Evolutionary conservation across 2,329 filamentous ascomycete species (phyloP), one percentile per base, ranked within the genome.

Genomic region (Achaetomium macrosporum): DNA sequence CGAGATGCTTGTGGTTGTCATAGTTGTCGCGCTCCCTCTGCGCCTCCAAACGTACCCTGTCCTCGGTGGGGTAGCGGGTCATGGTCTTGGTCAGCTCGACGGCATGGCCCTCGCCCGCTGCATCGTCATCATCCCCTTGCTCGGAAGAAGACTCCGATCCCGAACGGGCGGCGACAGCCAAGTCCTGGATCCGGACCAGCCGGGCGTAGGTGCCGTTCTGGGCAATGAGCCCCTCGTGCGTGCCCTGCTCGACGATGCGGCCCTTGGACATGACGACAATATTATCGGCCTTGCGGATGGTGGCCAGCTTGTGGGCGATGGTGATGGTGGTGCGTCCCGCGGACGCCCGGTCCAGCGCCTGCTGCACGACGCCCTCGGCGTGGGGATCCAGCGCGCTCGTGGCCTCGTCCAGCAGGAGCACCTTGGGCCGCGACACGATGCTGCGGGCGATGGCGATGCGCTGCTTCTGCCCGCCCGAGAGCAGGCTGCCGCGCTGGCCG

Each of bases 391-490:
- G 67, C 0, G 83, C 80, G 47, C 78, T 82, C 0, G 84, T 87
- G 1, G 84, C 84, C 67, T 87, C 83, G 55, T 87, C 85, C 7
- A 83, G 69, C 16, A 88, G 79, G 3, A 88, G 70, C 39, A 89
- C 83, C 3, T 76, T 75, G 1, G 85, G 82, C 53, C 82, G 70
- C 40, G 80, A 80, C 47, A 87, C 73, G 53, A 87, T 84, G 33
- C 79, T 81, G 36, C 84, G 74, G 1, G 84, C 83, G 50, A 87
- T 87, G 0, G 83, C 81, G 13, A 87, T 72, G 8, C 84, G 73
- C 61, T 87, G 84, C 19, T 82, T 75, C 60, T 86, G 84, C 11
- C 84, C 84, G n/a, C 84, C 84, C 16, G 80, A 84, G 1, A 87
- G 68, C 60, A 82, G 81, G 49, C 81, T 79, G 9, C 85, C 84